Conservation (phyloP, 2,329 filamentous ascomycete species). For the Aspergillus ochraceoroseus region DNA sequence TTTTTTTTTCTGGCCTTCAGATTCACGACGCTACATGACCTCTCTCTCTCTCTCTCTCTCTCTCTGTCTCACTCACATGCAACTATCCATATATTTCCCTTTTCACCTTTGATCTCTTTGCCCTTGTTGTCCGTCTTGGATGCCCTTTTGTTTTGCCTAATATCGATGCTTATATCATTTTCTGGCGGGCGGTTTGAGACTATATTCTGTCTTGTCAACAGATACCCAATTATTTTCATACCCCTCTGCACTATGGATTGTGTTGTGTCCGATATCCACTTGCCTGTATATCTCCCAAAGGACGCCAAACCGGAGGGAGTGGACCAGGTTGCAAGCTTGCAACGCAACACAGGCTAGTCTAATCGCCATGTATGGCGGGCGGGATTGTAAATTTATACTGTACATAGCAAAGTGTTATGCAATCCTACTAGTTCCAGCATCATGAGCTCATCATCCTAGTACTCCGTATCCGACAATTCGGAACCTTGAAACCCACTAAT, state of each 20-base stretch:
- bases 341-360: slow-evolving; percentile 1
- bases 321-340: background rate
- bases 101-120: slow-evolving; percentile 11
- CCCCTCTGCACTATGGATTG: slow-evolving; percentile 7
- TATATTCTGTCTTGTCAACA: slow-evolving; percentile 26
- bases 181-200: slow-evolving; percentile 20
- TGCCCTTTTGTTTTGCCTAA: slow-evolving; percentile 2
- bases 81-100: too few relatives aligned
- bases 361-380: slow-evolving; percentile 1
- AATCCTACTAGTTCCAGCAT: slow-evolving; percentile 1
- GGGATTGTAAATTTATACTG: slow-evolving; percentile 1
- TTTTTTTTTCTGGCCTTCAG: background rate
- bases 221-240: slow-evolving; percentile 30
- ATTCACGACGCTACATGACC: background rate
- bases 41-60: background rate
- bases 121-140: slow-evolving; percentile 17
- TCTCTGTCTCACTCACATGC: too few relatives aligned
- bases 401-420: slow-evolving; percentile 10
- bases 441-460: too few relatives aligned
- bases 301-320: too few relatives aligned
- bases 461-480: too few relatives aligned
- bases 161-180: slow-evolving; percentile 7
- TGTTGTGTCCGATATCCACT: slow-evolving; percentile 3
- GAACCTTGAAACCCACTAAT: too few relatives aligned
- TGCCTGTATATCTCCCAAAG: too few relatives aligned